Evolutionary conservation across 1,284 basidiomycete genomes (phyloP), one percentile per base, ranked within the genome.

Genomic region (Trichosporon asahii): DNA sequence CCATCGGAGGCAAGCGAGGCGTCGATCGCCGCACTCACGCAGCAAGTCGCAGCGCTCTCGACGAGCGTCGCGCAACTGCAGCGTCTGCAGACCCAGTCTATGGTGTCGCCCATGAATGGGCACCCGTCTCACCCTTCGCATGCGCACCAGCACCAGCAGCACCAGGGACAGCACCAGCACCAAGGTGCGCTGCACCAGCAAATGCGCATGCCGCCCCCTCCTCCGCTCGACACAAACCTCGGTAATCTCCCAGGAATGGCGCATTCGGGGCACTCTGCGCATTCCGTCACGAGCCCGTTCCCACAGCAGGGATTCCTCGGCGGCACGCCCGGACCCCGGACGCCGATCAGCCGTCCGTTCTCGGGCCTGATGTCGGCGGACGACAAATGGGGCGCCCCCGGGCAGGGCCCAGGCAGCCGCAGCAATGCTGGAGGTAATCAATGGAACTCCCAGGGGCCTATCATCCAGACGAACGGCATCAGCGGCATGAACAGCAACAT

Each of bases 41-140:
- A 91, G 77, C 89, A 92, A 66, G 85, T 94, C 68, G 90, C 90
- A 75, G 91, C 90, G 14, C 85, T 95, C 72, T 94, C 92, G 31
- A 89, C 90, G 0, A 92, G 91, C n/a, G 92, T 95, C 64, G 90
- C 92, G 21, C 93, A 94, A 80, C 86, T 94, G 14, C 76, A 79
- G 71, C 73, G 77, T 0, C 72, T 79, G 12, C 78, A 79, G 70
- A 73, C 66, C 12, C 71, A 70, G 70, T 74, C 71, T 49, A 49
- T 66, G 29, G 37, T 15, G 23, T 60, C 66, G 18, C 53, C 68
- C 23, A 61, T 61, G 27, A 61, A 61, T 18, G 57, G 27, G 6
- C 57, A 61, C 55, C 55, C 55, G 15, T 37, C 35, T 8, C 35
- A 33, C 31, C 31, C 31, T 9, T 33, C 31, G 7, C 31, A 33